phyloP scores from a whole-genome alignment of 1,139 yeast genomes.

The Hemisphaericaspora lyxosophila region DNA sequence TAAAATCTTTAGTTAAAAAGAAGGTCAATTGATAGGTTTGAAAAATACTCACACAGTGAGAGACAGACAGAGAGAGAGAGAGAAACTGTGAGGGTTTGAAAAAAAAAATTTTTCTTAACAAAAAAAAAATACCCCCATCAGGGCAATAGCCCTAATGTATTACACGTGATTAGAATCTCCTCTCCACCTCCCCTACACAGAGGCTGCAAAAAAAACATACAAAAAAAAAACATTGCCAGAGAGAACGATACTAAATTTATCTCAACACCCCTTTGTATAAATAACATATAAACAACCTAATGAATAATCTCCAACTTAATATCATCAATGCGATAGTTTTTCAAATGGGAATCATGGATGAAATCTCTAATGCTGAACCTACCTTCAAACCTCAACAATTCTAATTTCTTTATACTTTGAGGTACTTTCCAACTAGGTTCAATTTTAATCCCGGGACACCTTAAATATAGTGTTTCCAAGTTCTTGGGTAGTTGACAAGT shows the following conservation, averaged over 20 bases:
- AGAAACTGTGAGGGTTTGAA: conserved; percentile 1
- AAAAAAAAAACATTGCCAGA: too few species aligned
- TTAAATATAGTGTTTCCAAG: conserved; percentile 1
- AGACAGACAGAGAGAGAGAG: background rate
- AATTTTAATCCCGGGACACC: conserved; percentile 5
- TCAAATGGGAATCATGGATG: background rate
- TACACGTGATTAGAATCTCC: conserved; percentile 4
- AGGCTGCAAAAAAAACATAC: too few species aligned
- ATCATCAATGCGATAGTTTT: conserved; percentile 1
- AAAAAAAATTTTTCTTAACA: conserved; percentile 6
- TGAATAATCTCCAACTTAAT: too few species aligned
- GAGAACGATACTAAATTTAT: too few species aligned
- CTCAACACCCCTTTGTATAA: too few species aligned
- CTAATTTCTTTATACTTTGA: background rate
- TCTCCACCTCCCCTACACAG: too few species aligned
- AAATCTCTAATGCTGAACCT: conserved; percentile 2
- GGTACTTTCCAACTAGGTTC: conserved; percentile 5
- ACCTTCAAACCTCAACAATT: conserved; percentile 4
- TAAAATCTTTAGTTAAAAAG: conserved; percentile 6
- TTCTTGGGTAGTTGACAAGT: background rate
- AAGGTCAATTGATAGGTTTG: background rate
- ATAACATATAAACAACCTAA: too few species aligned
- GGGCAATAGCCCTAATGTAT: conserved; percentile 4
- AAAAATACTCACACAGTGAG: conserved; percentile 4
- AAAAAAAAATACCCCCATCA: background rate